Evolutionary conservation across 2,329 filamentous ascomycete species (phyloP).

Genomic region (Pseudocercospora eumusae): DNA sequence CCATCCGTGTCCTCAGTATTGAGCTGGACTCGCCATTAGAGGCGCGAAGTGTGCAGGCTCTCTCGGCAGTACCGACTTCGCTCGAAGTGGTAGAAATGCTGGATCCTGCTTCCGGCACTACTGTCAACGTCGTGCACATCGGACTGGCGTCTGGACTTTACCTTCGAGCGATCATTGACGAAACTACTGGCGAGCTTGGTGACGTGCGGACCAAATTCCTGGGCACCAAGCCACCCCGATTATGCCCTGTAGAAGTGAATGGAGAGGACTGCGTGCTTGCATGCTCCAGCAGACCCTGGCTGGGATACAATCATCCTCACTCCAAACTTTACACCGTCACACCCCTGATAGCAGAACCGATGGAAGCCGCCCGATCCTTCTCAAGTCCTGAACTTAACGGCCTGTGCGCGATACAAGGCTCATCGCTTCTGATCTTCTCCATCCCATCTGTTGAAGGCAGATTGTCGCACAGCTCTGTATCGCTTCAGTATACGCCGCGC

Average conservation of each 20-base stretch:
- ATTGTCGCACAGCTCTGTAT: conserved; percentile 47
- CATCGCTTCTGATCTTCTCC: conserved; percentile 67
- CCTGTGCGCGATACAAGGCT: conserved; percentile 42
- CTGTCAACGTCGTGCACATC: conserved; percentile 91
- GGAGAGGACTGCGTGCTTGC: conserved; percentile 76
- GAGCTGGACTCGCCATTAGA: conserved; percentile 75
- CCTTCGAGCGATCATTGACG: conserved; percentile 89
- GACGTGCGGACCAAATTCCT: conserved; percentile 94
- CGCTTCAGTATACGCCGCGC: conserved; percentile 86
- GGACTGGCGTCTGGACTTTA: conserved; percentile 95
- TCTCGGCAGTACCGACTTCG: conserved; percentile 86
- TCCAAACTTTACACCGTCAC: conserved; percentile 89
- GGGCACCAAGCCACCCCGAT: conserved; percentile 82
- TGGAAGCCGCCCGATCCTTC: conserved; percentile 96
- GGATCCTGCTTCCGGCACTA: conserved; percentile 85
- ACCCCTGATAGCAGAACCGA: conserved; percentile 69
- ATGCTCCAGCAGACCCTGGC: conserved; percentile 90
- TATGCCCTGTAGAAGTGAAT: conserved; percentile 89
- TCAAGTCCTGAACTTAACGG: conserved; percentile 72
- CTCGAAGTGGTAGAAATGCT: conserved; percentile 93
- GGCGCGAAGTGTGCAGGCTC: conserved; percentile 89
- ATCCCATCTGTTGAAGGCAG: conserved; percentile 42
- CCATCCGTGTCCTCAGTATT: conserved; percentile 69
- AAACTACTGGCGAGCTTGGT: conserved; percentile 90
- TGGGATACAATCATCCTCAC: conserved; percentile 87